phyloP scores from a whole-genome alignment of 148 eudicot genomes.

The Selenicereus undatus region DNA sequence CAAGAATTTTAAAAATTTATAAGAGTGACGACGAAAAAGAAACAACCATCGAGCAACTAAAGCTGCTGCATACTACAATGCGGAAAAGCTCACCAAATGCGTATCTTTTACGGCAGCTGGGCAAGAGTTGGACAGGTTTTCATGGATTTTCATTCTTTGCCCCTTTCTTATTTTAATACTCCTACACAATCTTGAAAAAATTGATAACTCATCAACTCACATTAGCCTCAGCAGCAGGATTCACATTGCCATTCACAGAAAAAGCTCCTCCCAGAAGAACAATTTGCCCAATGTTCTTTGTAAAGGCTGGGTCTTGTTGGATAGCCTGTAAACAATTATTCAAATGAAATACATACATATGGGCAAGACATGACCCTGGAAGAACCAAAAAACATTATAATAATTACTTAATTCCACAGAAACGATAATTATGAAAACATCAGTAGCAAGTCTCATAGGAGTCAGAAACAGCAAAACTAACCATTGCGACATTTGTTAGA shows the following conservation, averaged over 20 bases:
- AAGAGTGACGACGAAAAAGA: neutral
- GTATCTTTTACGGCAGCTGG: neutral
- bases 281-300: conserved; percentile 67
- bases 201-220: conserved; percentile 35
- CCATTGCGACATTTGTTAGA: conserved; percentile 89
- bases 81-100: neutral
- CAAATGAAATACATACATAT: neutral
- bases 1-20: neutral
- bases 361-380: neutral
- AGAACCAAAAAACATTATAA: conserved; percentile 5
- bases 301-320: conserved; percentile 61
- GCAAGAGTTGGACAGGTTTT: neutral
- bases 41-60: neutral
- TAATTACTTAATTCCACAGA: neutral
- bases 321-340: conserved; percentile 51
- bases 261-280: conserved; percentile 92
- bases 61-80: too few relatives aligned
- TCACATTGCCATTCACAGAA: conserved; percentile 90
- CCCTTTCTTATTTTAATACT: neutral
- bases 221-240: conserved; percentile 98
- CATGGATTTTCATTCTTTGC: neutral
- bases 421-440: neutral
- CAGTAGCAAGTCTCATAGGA: neutral
- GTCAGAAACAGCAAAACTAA: conserved; percentile 29
- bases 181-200: neutral